phyloP scores from a whole-genome alignment of 768 basidiomycete genomes.

The Trametes cingulata region DNA sequence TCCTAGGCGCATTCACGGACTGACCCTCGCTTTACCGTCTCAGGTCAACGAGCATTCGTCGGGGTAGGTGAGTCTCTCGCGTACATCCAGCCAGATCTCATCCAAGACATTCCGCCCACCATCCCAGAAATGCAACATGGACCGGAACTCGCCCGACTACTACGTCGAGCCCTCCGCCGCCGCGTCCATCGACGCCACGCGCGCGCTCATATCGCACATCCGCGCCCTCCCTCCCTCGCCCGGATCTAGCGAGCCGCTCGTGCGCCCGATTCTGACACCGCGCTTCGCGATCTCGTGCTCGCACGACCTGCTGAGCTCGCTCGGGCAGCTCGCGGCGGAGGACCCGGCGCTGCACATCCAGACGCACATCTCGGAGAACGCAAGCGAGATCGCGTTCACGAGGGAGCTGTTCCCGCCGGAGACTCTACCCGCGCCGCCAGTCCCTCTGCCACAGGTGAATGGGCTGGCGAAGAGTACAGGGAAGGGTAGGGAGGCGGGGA shows the following conservation, averaged over 20 bases:
- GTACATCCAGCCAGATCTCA: background rate
- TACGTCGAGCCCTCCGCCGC: constrained; percentile 68
- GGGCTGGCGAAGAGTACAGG: background rate
- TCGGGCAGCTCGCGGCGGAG: constrained; percentile 61
- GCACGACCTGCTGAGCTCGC: constrained; percentile 55
- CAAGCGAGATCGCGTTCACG: constrained; percentile 66
- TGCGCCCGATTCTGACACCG: constrained; percentile 90
- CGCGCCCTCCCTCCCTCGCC: constrained; percentile 45
- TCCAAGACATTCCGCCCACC: background rate
- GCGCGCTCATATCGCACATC: constrained; percentile 68
- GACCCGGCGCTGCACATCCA: constrained; percentile 76
- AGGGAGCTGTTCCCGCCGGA: constrained; percentile 59
- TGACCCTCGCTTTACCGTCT: background rate
- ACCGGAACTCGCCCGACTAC: constrained; percentile 64
- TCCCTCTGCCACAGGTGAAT: background rate
- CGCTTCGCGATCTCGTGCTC: constrained; percentile 96
- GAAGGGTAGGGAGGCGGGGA: background rate
- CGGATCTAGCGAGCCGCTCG: constrained; percentile 42
- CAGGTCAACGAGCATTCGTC: constrained; percentile 82
- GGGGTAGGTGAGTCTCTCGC: constrained; percentile 55
- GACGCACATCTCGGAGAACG: constrained; percentile 91
- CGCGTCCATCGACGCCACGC: constrained; percentile 62
- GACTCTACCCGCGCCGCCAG: constrained; percentile 16
- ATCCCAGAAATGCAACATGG: constrained; percentile 86
- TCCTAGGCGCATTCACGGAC: background rate